phyloP scores from a whole-genome alignment of 2,329 filamentous ascomycete genomes.

The Coniochaeta sp. region DNA sequence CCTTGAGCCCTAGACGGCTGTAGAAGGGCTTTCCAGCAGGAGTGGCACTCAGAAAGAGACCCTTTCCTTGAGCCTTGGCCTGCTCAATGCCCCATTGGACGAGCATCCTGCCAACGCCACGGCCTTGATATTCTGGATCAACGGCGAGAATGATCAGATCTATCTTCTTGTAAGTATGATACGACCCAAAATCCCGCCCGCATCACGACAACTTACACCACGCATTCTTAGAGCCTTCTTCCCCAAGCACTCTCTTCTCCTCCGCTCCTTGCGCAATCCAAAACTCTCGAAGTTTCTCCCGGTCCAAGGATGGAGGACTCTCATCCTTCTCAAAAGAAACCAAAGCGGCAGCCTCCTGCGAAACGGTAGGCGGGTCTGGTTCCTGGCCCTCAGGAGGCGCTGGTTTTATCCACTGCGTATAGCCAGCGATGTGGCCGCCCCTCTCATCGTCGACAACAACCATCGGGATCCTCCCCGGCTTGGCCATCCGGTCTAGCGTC shows the following conservation, averaged over 20 bases:
- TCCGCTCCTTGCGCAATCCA: neutral
- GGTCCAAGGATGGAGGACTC: neutral
- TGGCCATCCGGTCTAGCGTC: neutral
- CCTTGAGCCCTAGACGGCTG: neutral
- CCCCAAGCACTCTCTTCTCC: neutral
- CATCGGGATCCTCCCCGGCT: neutral
- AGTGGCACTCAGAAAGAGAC: neutral
- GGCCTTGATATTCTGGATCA: neutral
- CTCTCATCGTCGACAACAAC: neutral
- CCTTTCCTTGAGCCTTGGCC: neutral
- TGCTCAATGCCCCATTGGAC: neutral
- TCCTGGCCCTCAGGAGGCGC: neutral
- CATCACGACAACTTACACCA: neutral
- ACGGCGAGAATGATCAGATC: neutral
- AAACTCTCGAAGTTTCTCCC: neutral
- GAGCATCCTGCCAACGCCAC: slow-evolving; percentile 1
- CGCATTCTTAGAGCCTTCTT: neutral
- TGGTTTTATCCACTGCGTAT: neutral
- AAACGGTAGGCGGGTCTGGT: neutral
- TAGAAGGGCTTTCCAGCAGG: slow-evolving; percentile 2
- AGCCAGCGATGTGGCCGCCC: neutral
- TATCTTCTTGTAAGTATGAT: neutral
- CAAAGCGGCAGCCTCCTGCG: neutral
- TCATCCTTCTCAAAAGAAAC: neutral
- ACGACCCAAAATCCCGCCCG: too few species aligned